Evolutionary conservation across 495 filamentous ascomycete species (phyloP), one percentile per base, ranked within the genome.

Genomic region (Penicillium roqueforti): DNA sequence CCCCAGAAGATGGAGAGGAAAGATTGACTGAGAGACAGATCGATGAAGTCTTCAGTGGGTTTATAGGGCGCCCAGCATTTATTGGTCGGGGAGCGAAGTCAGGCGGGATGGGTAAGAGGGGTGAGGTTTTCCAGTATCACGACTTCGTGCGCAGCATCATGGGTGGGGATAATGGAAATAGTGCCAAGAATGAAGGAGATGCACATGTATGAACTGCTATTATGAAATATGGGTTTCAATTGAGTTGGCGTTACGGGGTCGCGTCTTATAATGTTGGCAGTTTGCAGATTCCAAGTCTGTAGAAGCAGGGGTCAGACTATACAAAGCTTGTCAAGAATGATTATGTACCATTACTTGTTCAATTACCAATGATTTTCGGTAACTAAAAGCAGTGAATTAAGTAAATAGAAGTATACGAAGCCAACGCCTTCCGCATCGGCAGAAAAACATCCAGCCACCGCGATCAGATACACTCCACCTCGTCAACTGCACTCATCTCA

Each of bases 31-130:
- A 87, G 44, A 66, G 79, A 47, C 90, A 97, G 63, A 81, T 97
- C 14, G 91, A 96, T 61, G 83, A 82, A 62, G 85, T 95, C 14
- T 70, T 98, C 54, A 83, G 74, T 54, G 92, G 89, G 0, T 98
- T 97, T 71, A 87, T 83, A 22, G 90, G 88, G 3, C 79, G 90
- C 47, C 80, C 87, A 57, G 87, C 86, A 1, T 95, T 96, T 74
- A 72, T 75, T 45, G 64, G 73, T 57, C 69, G 71, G 26, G 57
- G 57, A 22, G 57, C 61, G 0, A 72, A 65, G 53, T 39, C 59
- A 14, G 56, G 63, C 7, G 67, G 65, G 10, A 63, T 67, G 48
- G 56, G 59, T 8, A 77, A 75, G 58, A 59, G 69, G 54, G 72
- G 68, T 5, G 75, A 78, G 22, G 73, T 77, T 3, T 75, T 78